Base-by-base conservation (phyloP, 495 filamentous ascomycete genomes). In the Terfezia claveryi region DNA sequence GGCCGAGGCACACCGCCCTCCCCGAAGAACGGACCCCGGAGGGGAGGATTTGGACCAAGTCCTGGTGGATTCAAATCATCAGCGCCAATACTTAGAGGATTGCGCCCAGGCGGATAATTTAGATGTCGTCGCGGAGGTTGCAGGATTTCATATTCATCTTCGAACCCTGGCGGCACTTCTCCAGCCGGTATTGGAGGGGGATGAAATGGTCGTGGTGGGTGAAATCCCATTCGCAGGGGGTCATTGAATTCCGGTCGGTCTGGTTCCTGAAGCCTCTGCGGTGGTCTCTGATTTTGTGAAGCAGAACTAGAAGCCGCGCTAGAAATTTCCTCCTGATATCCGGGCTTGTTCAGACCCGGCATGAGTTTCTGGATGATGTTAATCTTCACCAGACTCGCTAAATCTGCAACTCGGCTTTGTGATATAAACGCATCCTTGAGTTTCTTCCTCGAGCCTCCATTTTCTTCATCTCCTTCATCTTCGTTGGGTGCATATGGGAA, bases 141-240 rank as follows among this genome's bases (percentile, higher is more conserved):
- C 51, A 83, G 76, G 51, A 96, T 74, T 54, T 96, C 85, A 62
- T 83, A 85, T 60, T 94, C 88, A 69, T 96, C 87, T 57, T 95
- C 91, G 61, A 96, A 96, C 17, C 77, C 87, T 4, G 91, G 91
- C 0, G 87, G 85, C 0, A 80, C 75, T 58, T 92, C 85, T 55
- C 88, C 87, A 1, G 74, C 67, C 17, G 87, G 88, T 27, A 79
- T 67, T 1, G 82, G 83, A 9, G 71, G 74, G 14, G 50, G 66
- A 53, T 74, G 73, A 55, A 78, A 50, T 11, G 53, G 55, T 20
- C 36, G 12, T 4, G 56, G 62, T 20, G 14, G 41, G 12, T 14
- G 1, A 20, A 46, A 46, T 32, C 27, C 27, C 6, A 54, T 76
- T 17, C 69, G 68, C 14, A 75, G 70, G 5, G 75, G 79, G 60